phyloP scores from a whole-genome alignment of 108 stramenopile species.

The Nitzschia palea region DNA sequence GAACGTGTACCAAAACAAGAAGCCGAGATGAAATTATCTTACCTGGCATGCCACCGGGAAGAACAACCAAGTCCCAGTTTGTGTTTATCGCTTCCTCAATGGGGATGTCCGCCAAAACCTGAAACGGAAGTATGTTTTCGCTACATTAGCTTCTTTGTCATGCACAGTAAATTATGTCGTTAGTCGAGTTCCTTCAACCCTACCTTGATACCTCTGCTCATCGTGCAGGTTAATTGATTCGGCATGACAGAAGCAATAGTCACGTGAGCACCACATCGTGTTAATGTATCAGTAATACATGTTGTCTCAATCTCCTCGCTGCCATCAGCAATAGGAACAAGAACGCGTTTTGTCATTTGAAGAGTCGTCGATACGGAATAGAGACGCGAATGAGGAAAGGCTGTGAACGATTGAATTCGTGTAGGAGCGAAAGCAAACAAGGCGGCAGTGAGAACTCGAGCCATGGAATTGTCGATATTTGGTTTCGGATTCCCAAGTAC shows the following conservation, averaged over 20 bases:
- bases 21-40: neutral
- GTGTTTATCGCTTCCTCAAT: slow-evolving; percentile 80
- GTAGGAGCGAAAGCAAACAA: neutral
- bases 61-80: slow-evolving; percentile 84
- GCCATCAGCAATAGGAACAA: slow-evolving; percentile 95
- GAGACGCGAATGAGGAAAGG: neutral
- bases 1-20: neutral
- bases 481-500: too few relatives aligned
- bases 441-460: slow-evolving; percentile 14
- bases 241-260: slow-evolving; percentile 90
- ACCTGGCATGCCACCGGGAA: slow-evolving; percentile 84
- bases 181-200: too few relatives aligned
- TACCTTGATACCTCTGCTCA: slow-evolving; percentile 84
- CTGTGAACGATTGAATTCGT: slow-evolving; percentile 7
- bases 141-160: neutral
- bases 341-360: slow-evolving; percentile 63
- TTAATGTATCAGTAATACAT: slow-evolving; percentile 92
- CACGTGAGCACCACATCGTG: slow-evolving; percentile 90
- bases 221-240: slow-evolving; percentile 76
- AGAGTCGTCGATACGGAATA: neutral
- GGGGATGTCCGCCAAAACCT: slow-evolving; percentile 81
- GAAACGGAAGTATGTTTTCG: too few relatives aligned
- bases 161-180: too few relatives aligned
- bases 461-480: slow-evolving; percentile 3
- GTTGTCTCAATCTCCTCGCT: slow-evolving; percentile 97